Evolutionary conservation across 2,329 filamentous ascomycete species (phyloP).

Genomic region (Aspergillus puulaauensis): DNA sequence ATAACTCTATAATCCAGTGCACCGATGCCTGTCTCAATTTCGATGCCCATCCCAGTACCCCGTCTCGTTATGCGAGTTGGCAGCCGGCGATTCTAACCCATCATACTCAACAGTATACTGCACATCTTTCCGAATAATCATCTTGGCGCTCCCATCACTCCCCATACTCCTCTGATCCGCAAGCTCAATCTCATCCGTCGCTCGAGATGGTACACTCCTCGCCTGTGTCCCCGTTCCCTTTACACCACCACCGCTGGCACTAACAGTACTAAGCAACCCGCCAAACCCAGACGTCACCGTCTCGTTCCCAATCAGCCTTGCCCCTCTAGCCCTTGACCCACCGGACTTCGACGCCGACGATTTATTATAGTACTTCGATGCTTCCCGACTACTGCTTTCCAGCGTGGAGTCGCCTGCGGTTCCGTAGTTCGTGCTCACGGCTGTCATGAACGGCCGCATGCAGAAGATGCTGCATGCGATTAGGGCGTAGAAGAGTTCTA

Average conservation of each 20-base stretch:
- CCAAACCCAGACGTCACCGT: background rate
- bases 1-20: background rate
- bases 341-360: constrained; percentile 19
- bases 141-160: constrained; percentile 20
- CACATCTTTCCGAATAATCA: constrained; percentile 38
- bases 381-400: constrained; percentile 23
- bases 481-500: constrained; percentile 36
- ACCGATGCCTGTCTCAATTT: background rate
- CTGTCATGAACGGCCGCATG: constrained; percentile 37
- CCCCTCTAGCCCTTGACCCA: background rate
- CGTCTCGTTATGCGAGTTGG: background rate
- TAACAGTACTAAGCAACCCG: background rate
- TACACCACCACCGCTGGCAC: background rate
- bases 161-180: constrained; percentile 7
- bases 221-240: background rate
- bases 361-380: constrained; percentile 11
- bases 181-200: constrained; percentile 13
- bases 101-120: constrained; percentile 31
- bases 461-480: constrained; percentile 39
- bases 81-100: background rate
- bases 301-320: background rate
- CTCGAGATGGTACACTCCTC: background rate
- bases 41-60: background rate
- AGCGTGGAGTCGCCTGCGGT: constrained; percentile 32
- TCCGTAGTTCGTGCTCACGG: constrained; percentile 38